A percentile compares a stretch with the other conserved stretches of the same genome.
phyloP scores from a whole-genome alignment of 495 filamentous ascomycete genomes.

The Hypoxylon intermedium region DNA sequence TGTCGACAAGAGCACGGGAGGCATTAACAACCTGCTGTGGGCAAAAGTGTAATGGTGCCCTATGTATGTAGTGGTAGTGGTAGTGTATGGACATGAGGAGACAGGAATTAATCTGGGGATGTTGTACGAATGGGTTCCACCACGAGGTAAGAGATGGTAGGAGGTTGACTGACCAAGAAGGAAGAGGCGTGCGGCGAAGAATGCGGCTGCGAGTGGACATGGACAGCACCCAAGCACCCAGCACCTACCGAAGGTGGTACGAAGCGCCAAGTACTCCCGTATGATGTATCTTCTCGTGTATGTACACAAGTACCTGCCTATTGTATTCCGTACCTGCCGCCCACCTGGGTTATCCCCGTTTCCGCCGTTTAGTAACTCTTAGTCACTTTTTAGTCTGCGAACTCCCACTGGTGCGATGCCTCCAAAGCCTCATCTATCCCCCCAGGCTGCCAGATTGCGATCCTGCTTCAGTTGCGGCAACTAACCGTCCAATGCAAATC shows the following conservation, averaged over 20 bases:
- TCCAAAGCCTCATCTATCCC: slow-evolving; percentile 35
- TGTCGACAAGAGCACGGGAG: too few relatives aligned
- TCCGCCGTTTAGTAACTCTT: slow-evolving; percentile 30
- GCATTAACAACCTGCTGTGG: not conserved
- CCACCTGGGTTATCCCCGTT: slow-evolving; percentile 33
- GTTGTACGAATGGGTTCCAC: slow-evolving; percentile 18
- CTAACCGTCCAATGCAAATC: slow-evolving; percentile 22
- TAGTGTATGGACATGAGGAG: not conserved
- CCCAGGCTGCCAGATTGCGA: slow-evolving; percentile 34
- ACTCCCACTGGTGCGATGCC: slow-evolving; percentile 19
- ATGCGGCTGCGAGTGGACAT: slow-evolving; percentile 39
- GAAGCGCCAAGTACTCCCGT: slow-evolving; percentile 3
- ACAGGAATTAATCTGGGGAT: slow-evolving; percentile 25
- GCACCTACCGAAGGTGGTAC: slow-evolving; percentile 17
- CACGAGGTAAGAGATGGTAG: not conserved
- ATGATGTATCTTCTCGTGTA: not conserved
- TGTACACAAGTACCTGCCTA: slow-evolving; percentile 2
- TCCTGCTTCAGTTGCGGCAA: slow-evolving; percentile 28
- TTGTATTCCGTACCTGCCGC: slow-evolving; percentile 29
- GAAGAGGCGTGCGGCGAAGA: slow-evolving; percentile 43
- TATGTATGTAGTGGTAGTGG: not conserved
- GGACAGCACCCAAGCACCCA: too few relatives aligned
- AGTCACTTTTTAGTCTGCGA: slow-evolving; percentile 18
- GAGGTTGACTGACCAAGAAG: slow-evolving; percentile 36
- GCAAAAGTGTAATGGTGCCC: too few relatives aligned